Evolutionary conservation across 2,329 filamentous ascomycete species (phyloP), one percentile per base, ranked within the genome.

Genomic region (Aspergillus oerlinghausenensis): DNA sequence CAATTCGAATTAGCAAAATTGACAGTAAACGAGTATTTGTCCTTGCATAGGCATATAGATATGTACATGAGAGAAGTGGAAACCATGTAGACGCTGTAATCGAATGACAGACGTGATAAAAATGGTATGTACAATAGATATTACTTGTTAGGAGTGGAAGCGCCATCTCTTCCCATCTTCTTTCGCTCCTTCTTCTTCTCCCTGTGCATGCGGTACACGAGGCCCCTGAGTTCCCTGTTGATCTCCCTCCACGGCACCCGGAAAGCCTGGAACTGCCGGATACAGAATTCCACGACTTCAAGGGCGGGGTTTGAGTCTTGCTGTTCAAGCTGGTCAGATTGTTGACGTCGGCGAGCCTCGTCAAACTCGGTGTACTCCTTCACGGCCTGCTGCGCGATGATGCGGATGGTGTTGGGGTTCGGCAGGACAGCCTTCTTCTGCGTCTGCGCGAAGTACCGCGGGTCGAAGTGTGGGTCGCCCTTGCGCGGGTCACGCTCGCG

Each of bases 331-430:
- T 43, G 10, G 43, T 19, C 51, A 55, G 35, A n/a, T 25, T 56
- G 28, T 53, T 48, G 55, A 35, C 23, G 50, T 7, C 32, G 32
- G 32, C 32, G 32, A 38, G 32, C 32, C 32, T 38, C 40, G 28
- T 57, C 42, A 14, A 26, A 50, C 21, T 49, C 51, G 8, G 56
- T 26, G 23, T 66, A 67, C 52, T 76, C 72, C 26, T 60, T 60
- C 29, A 69, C 57, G 3, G 73, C 74, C 10, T 63, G 66, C 55
- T 69, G 68, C 1, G 70, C 65, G 52, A 77, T 71, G 32, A 75
- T 71, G 42, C 73, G 67, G 52, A 75, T 62, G 10, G 72, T 73
- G 45, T 66, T 70, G 11, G 72, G 53, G 52, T 74, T 67, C 3
- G 74, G 71, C 29, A 68, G 50, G 6, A 70, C 66, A 4, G 67